phyloP scores from a whole-genome alignment of 345 rosid species.

The Bruguiera gymnorhiza region DNA sequence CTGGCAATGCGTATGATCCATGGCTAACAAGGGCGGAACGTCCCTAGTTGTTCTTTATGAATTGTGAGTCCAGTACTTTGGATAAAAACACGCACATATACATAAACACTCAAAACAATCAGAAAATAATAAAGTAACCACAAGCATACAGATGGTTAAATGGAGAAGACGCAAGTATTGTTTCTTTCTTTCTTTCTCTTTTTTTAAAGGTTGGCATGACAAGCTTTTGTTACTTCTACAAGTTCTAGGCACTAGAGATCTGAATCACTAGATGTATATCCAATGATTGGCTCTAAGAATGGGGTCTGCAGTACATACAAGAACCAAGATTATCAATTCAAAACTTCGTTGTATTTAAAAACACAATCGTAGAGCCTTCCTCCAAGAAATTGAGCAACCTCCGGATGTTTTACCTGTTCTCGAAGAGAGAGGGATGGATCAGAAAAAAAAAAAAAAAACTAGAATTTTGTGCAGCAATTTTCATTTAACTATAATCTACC shows the following conservation, averaged over 20 bases:
- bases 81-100: too few species aligned
- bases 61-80: too few species aligned
- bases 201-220: slow-evolving; percentile 12
- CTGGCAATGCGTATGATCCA: too few species aligned
- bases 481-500: background rate
- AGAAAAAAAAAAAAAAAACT: background rate
- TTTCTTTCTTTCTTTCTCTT: background rate
- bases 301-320: background rate
- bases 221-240: background rate
- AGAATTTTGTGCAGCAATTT: background rate
- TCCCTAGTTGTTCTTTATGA: too few species aligned
- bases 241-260: slow-evolving; percentile 10
- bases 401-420: slow-evolving; percentile 87
- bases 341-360: slow-evolving; percentile 78
- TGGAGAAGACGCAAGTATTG: background rate
- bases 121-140: too few species aligned
- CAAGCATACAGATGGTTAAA: background rate
- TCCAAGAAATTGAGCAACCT: slow-evolving; percentile 97
- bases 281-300: slow-evolving; percentile 1
- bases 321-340: slow-evolving; percentile 19
- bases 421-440: background rate
- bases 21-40: too few species aligned
- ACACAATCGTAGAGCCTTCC: slow-evolving; percentile 97
- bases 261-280: background rate
- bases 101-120: too few species aligned